Percentiles rank a stretch among this genome's conserved stretches.
Evolutionary conservation across 306 rosid genomes (phyloP).

Genomic region (Medicago lupulina): DNA sequence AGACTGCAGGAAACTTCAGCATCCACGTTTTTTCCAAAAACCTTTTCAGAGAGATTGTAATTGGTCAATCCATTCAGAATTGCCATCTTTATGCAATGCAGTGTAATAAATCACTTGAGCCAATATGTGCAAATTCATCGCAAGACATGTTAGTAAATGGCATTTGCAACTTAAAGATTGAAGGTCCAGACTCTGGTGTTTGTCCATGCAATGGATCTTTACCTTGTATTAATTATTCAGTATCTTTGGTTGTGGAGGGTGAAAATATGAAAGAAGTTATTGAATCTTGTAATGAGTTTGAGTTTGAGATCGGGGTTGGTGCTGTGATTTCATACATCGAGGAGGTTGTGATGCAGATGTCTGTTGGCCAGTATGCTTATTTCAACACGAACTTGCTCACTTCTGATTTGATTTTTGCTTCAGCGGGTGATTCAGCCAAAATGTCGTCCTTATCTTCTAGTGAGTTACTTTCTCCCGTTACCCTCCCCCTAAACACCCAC

Average conservation of each 20-base stretch:
- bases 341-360: slow-evolving; percentile 73
- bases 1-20: slow-evolving; percentile 50
- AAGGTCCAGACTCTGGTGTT: slow-evolving; percentile 82
- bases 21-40: slow-evolving; percentile 56
- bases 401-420: slow-evolving; percentile 74
- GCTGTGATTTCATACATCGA: slow-evolving; percentile 69
- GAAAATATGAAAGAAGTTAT: slow-evolving; percentile 58
- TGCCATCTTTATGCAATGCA: slow-evolving; percentile 44
- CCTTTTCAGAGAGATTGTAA: slow-evolving; percentile 53
- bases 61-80: slow-evolving; percentile 50
- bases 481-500: neutral
- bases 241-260: slow-evolving; percentile 59
- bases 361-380: slow-evolving; percentile 79
- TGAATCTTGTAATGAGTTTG: slow-evolving; percentile 75
- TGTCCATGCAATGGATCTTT: slow-evolving; percentile 78
- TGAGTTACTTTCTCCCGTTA: slow-evolving; percentile 62
- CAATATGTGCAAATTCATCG: slow-evolving; percentile 41
- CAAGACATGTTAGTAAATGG: slow-evolving; percentile 39
- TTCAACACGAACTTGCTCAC: slow-evolving; percentile 57
- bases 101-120: slow-evolving; percentile 44
- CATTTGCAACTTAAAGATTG: slow-evolving; percentile 51
- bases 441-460: slow-evolving; percentile 65
- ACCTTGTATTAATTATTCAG: slow-evolving; percentile 67
- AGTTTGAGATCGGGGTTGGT: slow-evolving; percentile 89
- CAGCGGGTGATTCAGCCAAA: slow-evolving; percentile 63